These are phyloP conservation scores for Aureobasidium sp. DNA, from an alignment of 2,329 filamentous ascomycete genomes.

Conservation along the genomic window DNA sequence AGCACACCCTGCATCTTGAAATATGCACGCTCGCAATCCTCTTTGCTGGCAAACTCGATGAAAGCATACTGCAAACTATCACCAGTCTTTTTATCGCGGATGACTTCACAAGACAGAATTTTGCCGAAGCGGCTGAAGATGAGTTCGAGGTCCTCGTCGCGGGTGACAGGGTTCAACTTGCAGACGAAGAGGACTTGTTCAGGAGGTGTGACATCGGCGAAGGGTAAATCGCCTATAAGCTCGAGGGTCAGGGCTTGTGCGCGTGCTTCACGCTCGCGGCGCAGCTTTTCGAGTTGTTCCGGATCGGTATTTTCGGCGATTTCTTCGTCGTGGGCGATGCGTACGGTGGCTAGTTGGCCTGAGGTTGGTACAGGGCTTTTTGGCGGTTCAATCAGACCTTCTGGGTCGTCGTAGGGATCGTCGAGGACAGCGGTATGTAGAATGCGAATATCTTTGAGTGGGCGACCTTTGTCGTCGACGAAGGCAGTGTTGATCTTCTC, in stretches of 20 bases:
- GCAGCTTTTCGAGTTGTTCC: slow-evolving; percentile 66
- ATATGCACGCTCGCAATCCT: slow-evolving; percentile 88
- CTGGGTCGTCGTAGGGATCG: slow-evolving; percentile 80
- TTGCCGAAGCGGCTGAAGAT: slow-evolving; percentile 97
- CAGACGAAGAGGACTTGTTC: slow-evolving; percentile 98
- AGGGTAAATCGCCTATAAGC: slow-evolving; percentile 95
- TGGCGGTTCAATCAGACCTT: slow-evolving; percentile 65
- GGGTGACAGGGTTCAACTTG: slow-evolving; percentile 95
- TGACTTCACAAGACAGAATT: slow-evolving; percentile 92
- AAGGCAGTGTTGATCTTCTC: slow-evolving; percentile 91
- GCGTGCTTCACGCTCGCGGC: slow-evolving; percentile 81
- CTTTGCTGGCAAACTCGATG: slow-evolving; percentile 90
- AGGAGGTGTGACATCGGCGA: slow-evolving; percentile 92
- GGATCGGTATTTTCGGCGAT: slow-evolving; percentile 72
- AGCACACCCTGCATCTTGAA: slow-evolving; percentile 98
- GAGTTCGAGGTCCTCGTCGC: slow-evolving; percentile 85
- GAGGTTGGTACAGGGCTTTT: slow-evolving; percentile 73
- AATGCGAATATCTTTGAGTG: slow-evolving; percentile 89
- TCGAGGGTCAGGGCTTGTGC: slow-evolving; percentile 92
- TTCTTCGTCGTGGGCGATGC: slow-evolving; percentile 83
- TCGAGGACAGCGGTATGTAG: slow-evolving; percentile 88
- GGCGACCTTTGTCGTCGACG: slow-evolving; percentile 74
- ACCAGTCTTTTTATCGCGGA: slow-evolving; percentile 84
- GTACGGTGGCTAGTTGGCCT: slow-evolving; percentile 80
- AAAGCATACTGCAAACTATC: slow-evolving; percentile 97